A percentile compares a stretch with the other conserved stretches of the same genome.
Conservation (phyloP, 495 filamentous ascomycete species). For the Thermochaetoides thermophila region DNA sequence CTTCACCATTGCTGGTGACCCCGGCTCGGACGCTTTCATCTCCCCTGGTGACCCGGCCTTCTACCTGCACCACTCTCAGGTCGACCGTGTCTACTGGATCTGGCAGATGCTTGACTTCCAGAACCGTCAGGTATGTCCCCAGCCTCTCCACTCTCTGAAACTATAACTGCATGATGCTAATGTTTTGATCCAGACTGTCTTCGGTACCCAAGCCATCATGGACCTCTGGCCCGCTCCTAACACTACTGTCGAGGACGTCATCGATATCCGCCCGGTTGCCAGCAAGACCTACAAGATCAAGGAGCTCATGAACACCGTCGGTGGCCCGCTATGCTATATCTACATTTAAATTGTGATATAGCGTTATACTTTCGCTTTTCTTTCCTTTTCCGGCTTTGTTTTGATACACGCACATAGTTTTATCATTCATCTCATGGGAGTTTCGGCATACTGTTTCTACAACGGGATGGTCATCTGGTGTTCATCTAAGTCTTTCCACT, state of each 20-base stretch:
- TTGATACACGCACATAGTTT: neutral
- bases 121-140: constrained; percentile 19
- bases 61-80: constrained; percentile 51
- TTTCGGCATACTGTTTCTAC: too few relatives aligned
- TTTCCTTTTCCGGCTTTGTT: too few relatives aligned
- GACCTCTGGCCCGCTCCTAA: constrained; percentile 26
- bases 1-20: constrained; percentile 23
- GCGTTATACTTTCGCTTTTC: too few relatives aligned
- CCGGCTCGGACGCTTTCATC: constrained; percentile 38
- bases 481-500: constrained; percentile 1
- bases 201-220: constrained; percentile 15
- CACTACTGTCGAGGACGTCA: constrained; percentile 16
- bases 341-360: constrained; percentile 11
- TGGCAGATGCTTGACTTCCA: constrained; percentile 48
- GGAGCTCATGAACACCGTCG: constrained; percentile 16
- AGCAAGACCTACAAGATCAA: constrained; percentile 11
- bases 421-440: too few relatives aligned
- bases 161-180: neutral
- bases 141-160: neutral
- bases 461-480: too few relatives aligned
- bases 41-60: constrained; percentile 53
- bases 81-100: constrained; percentile 55
- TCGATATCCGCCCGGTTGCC: constrained; percentile 11
- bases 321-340: constrained; percentile 16
- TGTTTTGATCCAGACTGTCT: constrained; percentile 20